Evolutionary conservation across 2,329 filamentous ascomycete species (phyloP), one percentile per base, ranked within the genome.

Genomic region (Trichoderma polysporum): DNA sequence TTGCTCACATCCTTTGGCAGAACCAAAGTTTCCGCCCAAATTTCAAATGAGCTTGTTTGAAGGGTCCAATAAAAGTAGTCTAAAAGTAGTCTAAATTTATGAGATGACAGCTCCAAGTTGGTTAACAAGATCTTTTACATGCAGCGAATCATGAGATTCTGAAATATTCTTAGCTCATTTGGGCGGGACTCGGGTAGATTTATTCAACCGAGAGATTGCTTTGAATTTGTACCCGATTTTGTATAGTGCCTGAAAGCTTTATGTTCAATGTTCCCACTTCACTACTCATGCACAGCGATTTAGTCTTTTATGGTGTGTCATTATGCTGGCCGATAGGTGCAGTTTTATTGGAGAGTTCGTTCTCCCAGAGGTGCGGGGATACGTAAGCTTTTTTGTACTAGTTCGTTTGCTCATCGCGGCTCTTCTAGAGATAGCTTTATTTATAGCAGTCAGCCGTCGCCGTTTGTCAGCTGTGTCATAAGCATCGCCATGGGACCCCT

Each of bases 391-490:
- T 19, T 35, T 25, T 37, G 8, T 9, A 45, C n/a, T n/a, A 5
- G 19, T 31, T 27, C 49, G 17, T 12, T 31, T 31, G 35, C 29
- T 22, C 19, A 29, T 15, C 4, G 15, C 58, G 15, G n/a, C 27
- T 45, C 31, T 50, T 41, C 27, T 47, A 52, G 8, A 17, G 19
- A 29, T 39, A 39, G n/a, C 31, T 22, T 58, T 62, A 62, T 62
- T 62, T 62, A 52, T 62, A 62, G 59, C 47, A 10, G 47, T 62
- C 47, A 62, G 45, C 59, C 27, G 12, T 35, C 35, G 13, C 22
- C 31, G 15, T 62, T 62, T 37, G 33, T 62, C 33, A 62, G 59
- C 59, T 39, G 4, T 31, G 35, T 33, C 45, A 62, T 62, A 62
- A 62, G 47, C 59, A 15, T 52, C 22, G 59, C 33, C 19, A 4